These are phyloP conservation scores for Paecilomyces formosus DNA, from an alignment of 2,329 filamentous ascomycete species.

Conservation along the genomic window DNA sequence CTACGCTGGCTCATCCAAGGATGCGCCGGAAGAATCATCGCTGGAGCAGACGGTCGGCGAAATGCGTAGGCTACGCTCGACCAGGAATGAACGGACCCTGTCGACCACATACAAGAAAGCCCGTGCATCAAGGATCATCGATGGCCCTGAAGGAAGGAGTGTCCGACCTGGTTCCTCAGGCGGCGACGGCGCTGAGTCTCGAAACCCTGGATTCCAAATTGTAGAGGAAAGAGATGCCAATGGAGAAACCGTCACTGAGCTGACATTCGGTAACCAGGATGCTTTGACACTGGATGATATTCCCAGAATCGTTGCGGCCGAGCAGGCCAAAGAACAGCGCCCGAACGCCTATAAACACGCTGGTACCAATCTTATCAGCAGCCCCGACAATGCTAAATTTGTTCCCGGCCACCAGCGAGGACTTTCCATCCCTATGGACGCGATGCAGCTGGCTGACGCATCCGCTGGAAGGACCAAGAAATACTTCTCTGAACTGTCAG, in stretches of 20 bases:
- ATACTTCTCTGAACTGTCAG: constrained; percentile 94
- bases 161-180: constrained; percentile 67
- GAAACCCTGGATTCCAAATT: constrained; percentile 61
- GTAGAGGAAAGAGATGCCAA: constrained; percentile 68
- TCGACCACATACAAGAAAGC: constrained; percentile 90
- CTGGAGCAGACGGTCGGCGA: constrained; percentile 96
- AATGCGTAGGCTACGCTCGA: constrained; percentile 84
- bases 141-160: constrained; percentile 65
- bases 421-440: constrained; percentile 50
- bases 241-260: constrained; percentile 63
- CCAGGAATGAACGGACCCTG: constrained; percentile 85
- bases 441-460: constrained; percentile 41
- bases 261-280: constrained; percentile 85
- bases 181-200: constrained; percentile 46
- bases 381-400: constrained; percentile 55
- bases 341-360: constrained; percentile 72
- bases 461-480: constrained; percentile 58
- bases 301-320: constrained; percentile 86
- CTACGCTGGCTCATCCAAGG: constrained; percentile 55
- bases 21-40: constrained; percentile 54
- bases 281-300: constrained; percentile 94
- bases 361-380: constrained; percentile 59
- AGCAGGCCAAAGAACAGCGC: constrained; percentile 86
- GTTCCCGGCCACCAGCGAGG: constrained; percentile 63
- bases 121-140: constrained; percentile 84